Base-by-base conservation (phyloP, 2,329 filamentous ascomycete genomes). In the Hypoxylon sp. region DNA sequence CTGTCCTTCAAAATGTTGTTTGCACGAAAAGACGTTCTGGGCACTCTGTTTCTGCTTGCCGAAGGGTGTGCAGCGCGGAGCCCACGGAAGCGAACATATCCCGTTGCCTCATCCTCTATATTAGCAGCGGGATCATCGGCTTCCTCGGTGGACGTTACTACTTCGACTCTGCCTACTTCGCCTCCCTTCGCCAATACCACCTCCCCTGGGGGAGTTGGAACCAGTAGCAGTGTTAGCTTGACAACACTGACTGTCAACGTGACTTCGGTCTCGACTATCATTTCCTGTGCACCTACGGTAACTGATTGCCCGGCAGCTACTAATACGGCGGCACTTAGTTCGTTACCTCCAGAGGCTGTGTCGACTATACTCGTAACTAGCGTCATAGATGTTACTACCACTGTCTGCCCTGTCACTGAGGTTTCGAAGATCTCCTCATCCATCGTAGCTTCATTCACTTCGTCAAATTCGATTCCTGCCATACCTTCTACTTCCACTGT, bases 351-450 rank as follows among this genome's bases (percentile, higher is more conserved):
- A 33, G 73, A 66, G 42, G 74, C 72, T 14, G 70, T 73, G 37
- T 74, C 73, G 10, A 77, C 75, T n/a, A 67, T 76, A 6, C 46
- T 76, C 1, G 54, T 75, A 39, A 78, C 77, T 9, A 72, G 57
- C 13, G 74, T 76, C 22, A 59, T 78, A 51, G 75, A 70, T 35
- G 22, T 77, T 13, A 78, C 75, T 9, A 78, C 76, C 9, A 77
- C 74, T 2, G 72, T 77, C 22, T 77, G 76, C 62, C 74, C 75
- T 19, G 72, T 77, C 35, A 72, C 73, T 11, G 74, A 74, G 6
- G 76, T 68, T 3, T 35, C 69, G 3, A 62, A 70, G 2, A 70
- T 77, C 19, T 74, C 75, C 35, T 75, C 75, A 3, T 75, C 74
- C 1, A 69, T 76, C n/a, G 46, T 75, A 14, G 67, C 63, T 13